A percentile compares a stretch with the other conserved stretches of the same genome.
phyloP scores from a whole-genome alignment of 345 rosid species.

The Hevea brasiliensis region DNA sequence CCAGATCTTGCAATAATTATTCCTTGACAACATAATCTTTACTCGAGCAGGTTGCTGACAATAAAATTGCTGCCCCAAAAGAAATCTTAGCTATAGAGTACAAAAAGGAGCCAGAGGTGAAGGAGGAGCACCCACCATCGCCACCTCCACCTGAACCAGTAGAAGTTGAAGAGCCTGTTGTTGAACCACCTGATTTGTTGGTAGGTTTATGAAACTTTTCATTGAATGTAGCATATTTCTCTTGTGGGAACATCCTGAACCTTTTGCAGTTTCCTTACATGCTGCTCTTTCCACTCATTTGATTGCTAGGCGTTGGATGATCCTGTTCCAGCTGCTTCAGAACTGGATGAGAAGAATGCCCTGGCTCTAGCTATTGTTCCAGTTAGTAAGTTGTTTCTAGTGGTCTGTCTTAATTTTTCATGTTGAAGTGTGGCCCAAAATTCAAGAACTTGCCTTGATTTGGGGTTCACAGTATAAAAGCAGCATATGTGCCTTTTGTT shows the following conservation, averaged over 20 bases:
- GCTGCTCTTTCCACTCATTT: conserved; percentile 16
- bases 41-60: conserved; percentile 34
- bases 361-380: conserved; percentile 94
- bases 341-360: conserved; percentile 79
- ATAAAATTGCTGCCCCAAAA: conserved; percentile 62
- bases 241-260: conserved; percentile 2
- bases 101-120: conserved; percentile 50
- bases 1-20: background rate
- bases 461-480: conserved; percentile 2
- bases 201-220: conserved; percentile 34
- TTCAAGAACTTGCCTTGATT: background rate
- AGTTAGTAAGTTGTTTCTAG: conserved; percentile 49
- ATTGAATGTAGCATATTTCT: background rate
- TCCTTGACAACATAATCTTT: conserved; percentile 4
- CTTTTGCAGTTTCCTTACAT: conserved; percentile 2
- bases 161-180: conserved; percentile 59
- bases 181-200: conserved; percentile 77
- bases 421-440: background rate
- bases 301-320: conserved; percentile 64
- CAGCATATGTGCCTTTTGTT: background rate
- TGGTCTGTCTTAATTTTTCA: background rate
- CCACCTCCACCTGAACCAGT: conserved; percentile 64
- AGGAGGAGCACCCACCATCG: conserved; percentile 49
- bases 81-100: conserved; percentile 80
- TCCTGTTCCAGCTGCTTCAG: conserved; percentile 66